Base-by-base conservation (phyloP, 306 rosid genomes). In the Psophocarpus tetragonolobus region DNA sequence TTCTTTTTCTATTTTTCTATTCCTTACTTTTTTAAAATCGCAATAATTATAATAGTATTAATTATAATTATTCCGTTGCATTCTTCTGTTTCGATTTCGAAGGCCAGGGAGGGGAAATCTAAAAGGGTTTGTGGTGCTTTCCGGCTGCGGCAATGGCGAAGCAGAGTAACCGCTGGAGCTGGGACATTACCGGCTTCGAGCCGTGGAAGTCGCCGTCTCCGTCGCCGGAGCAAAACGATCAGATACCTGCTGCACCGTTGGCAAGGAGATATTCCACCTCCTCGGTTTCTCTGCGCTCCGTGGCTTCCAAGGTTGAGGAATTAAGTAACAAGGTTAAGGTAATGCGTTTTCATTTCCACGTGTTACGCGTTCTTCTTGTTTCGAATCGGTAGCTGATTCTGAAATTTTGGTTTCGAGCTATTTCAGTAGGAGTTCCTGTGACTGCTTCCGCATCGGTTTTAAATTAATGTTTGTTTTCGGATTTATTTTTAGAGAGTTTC, bases 101-200 rank as follows among this genome's bases (percentile, higher is more conserved):
- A 26, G 60, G 6, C 1, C 48, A 75, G 48, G n/a, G 17, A 20
- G 67, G 12, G 66, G 44, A 66, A 83, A 27, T 77, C 73, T 51
- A 51, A 67, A 61, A 74, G 87, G 87, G 73, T 71, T 84, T 71
- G 10, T n/a, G 45, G 20, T 57, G 64, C 36, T 50, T 72, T 2
- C 17, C 45, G 76, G 71, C 77, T 74, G 86, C 57, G 74, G 76
- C 80, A 79, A 90, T 92, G 97, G 93, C 77, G 87, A 93, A 90
- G 76, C 88, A 85, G 82, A 84, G 75, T 87, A 86, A 75, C 82
- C 82, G 88, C 30, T 92, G 97, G 97, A 92, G 86, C 88, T 92
- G 97, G 97, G 91, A 92, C 75, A 82, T 92, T 8, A 54, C 87
- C 56, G 97, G 92, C n/a, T 92, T 90, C 73, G 91, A 88, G 83